A percentile compares a stretch with the other conserved stretches of the same genome.
phyloP scores from a whole-genome alignment of 345 rosid genomes.

The Pistacia integerrima region DNA sequence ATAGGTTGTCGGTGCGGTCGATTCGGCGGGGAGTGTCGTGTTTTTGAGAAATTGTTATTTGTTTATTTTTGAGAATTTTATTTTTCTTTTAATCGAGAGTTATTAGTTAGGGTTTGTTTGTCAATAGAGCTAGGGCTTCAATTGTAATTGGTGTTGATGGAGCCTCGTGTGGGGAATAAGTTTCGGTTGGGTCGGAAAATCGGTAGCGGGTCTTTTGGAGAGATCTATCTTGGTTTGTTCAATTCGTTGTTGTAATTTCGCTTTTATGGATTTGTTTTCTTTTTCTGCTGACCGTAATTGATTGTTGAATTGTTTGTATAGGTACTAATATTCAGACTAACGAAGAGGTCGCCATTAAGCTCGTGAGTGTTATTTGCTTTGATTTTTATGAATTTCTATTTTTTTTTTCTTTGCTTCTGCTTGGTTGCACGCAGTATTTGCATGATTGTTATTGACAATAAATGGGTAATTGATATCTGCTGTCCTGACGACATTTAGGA shows the following conservation, averaged over 20 bases:
- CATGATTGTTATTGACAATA: background rate
- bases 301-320: constrained; percentile 29
- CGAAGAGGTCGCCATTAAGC: constrained; percentile 98
- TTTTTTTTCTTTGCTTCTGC: background rate
- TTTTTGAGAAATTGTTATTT: background rate
- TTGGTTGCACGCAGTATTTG: background rate
- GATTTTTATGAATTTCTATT: background rate
- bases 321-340: constrained; percentile 91
- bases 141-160: constrained; percentile 47
- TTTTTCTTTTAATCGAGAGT: background rate
- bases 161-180: constrained; percentile 86
- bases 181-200: constrained; percentile 91
- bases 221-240: constrained; percentile 88
- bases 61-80: background rate
- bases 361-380: constrained; percentile 57
- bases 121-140: constrained; percentile 32
- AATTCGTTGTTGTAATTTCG: constrained; percentile 8
- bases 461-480: background rate
- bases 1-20: constrained; percentile 35
- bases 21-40: constrained; percentile 15
- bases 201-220: constrained; percentile 98
- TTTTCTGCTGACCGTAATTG: background rate
- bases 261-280: background rate
- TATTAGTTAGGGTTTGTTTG: constrained; percentile 24
- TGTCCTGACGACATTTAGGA: background rate